Evolutionary conservation across 2,329 filamentous ascomycete genomes (phyloP).

Genomic region (Emydomyces testavorans): DNA sequence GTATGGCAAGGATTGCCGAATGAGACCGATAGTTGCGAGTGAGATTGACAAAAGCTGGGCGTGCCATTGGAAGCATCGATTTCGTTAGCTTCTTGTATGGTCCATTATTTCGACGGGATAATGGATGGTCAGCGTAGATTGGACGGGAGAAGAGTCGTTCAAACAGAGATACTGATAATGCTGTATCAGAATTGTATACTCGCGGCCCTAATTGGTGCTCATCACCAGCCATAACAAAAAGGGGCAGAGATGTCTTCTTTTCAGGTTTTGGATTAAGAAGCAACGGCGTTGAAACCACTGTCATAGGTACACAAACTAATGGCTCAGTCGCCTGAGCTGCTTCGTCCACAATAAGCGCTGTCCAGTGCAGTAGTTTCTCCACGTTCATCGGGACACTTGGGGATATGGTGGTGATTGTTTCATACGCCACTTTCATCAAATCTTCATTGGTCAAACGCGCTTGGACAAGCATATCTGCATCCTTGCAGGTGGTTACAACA

Average conservation of each 20-base stretch:
- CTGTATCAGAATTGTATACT: constrained; percentile 26
- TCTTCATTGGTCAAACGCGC: constrained; percentile 36
- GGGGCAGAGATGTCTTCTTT: constrained; percentile 21
- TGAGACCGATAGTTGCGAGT: constrained; percentile 40
- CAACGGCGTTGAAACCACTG: constrained; percentile 30
- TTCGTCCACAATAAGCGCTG: constrained; percentile 37
- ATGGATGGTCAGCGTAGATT: constrained; percentile 32
- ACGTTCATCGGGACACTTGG: constrained; percentile 12
- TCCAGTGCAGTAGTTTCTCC: constrained; percentile 31
- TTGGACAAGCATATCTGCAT: constrained; percentile 33
- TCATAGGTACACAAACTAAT: constrained; percentile 32
- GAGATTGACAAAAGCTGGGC: constrained; percentile 36
- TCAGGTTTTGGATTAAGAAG: constrained; percentile 12
- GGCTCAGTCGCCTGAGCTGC: constrained; percentile 38
- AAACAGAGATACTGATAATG: constrained; percentile 32
- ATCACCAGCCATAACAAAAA: constrained; percentile 39
- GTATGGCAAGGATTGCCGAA: constrained; percentile 34
- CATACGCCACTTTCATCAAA: constrained; percentile 29
- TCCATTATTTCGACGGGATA: constrained; percentile 24
- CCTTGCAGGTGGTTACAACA: constrained; percentile 35
- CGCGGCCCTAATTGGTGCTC: constrained; percentile 36
- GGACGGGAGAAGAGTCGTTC: constrained; percentile 31
- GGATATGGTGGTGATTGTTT: constrained; percentile 26
- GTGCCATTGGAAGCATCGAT: constrained; percentile 31
- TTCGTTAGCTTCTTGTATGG: constrained; percentile 17